These are phyloP conservation scores for Magnaporthiopsis incrustans DNA, from an alignment of 2,329 filamentous ascomycete genomes.

Conservation along the genomic window DNA sequence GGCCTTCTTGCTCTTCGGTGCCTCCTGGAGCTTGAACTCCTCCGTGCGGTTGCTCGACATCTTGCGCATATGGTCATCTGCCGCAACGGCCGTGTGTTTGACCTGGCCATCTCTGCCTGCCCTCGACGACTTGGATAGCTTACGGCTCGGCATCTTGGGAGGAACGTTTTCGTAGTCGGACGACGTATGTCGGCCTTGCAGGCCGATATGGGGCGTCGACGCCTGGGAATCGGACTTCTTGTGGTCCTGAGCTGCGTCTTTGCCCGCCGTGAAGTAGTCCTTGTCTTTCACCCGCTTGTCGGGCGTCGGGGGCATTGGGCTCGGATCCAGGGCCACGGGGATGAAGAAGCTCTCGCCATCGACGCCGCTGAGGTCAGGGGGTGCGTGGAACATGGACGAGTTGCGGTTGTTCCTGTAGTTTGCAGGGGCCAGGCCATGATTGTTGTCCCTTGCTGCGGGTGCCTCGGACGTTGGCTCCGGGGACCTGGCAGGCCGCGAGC, in stretches of 20 bases:
- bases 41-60: constrained; percentile 36
- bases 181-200: constrained; percentile 62
- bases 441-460: constrained; percentile 22
- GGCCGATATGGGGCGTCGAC: constrained; percentile 82
- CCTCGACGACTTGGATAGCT: constrained; percentile 37
- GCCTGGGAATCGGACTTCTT: constrained; percentile 40
- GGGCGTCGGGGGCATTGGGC: constrained; percentile 43
- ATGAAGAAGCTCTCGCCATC: constrained; percentile 67
- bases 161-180: constrained; percentile 48
- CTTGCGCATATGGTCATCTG: constrained; percentile 30
- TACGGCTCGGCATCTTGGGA: constrained; percentile 41
- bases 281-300: constrained; percentile 43
- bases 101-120: constrained; percentile 25
- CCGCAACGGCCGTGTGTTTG: constrained; percentile 19
- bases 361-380: constrained; percentile 29
- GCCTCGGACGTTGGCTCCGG: constrained; percentile 42
- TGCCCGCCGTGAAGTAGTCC: constrained; percentile 47
- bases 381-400: constrained; percentile 50
- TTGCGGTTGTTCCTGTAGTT: constrained; percentile 73
- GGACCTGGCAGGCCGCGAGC: constrained; percentile 43
- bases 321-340: constrained; percentile 66
- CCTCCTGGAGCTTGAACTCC: constrained; percentile 74
- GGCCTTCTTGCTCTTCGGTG: constrained; percentile 55
- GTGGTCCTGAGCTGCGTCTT: constrained; percentile 29
- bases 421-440: constrained; percentile 61